Evolutionary conservation across 106 monocot species (phyloP).

Genomic region (Cymbidium sinense): DNA sequence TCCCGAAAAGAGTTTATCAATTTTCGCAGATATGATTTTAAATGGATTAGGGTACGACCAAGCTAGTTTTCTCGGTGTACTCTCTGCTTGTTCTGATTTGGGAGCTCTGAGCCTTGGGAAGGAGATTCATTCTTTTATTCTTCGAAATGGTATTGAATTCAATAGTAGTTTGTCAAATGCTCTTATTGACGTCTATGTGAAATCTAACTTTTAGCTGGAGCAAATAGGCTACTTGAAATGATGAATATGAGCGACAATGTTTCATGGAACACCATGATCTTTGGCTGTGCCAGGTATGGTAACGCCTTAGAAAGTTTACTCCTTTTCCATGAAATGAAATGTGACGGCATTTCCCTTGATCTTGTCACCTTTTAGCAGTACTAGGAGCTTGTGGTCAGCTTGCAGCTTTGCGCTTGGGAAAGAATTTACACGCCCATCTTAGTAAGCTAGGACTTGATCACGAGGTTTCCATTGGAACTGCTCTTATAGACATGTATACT

Average conservation of each 20-base stretch:
- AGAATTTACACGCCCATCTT: conserved; percentile 55
- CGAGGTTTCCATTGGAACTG: too few species aligned
- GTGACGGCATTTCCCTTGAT: conserved; percentile 33
- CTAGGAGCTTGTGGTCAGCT: conserved; percentile 42
- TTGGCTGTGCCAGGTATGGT: conserved; percentile 51
- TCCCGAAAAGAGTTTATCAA: conserved; percentile 29
- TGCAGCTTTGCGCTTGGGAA: too few species aligned
- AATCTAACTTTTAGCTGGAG: conserved; percentile 33
- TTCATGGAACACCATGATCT: conserved; percentile 77
- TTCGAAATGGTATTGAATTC: conserved; percentile 42
- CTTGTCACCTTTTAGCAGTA: conserved; percentile 51
- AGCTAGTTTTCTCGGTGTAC: conserved; percentile 49
- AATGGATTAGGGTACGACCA: conserved; percentile 34
- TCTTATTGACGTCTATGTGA: conserved; percentile 57
- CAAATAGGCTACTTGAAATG: conserved; percentile 31
- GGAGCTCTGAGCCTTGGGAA: conserved; percentile 25
- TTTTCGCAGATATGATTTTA: conserved; percentile 36
- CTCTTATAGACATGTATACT: too few species aligned
- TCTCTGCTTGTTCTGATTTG: conserved; percentile 59
- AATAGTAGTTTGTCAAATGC: conserved; percentile 50
- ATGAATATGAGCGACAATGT: conserved; percentile 38
- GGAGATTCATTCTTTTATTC: conserved; percentile 43
- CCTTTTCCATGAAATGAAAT: conserved; percentile 36
- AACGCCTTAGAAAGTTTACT: conserved; percentile 22
- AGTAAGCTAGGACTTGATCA: conserved; percentile 25